Base-by-base conservation (phyloP, 441 rosid genomes). In the Adansonia gregorii region DNA sequence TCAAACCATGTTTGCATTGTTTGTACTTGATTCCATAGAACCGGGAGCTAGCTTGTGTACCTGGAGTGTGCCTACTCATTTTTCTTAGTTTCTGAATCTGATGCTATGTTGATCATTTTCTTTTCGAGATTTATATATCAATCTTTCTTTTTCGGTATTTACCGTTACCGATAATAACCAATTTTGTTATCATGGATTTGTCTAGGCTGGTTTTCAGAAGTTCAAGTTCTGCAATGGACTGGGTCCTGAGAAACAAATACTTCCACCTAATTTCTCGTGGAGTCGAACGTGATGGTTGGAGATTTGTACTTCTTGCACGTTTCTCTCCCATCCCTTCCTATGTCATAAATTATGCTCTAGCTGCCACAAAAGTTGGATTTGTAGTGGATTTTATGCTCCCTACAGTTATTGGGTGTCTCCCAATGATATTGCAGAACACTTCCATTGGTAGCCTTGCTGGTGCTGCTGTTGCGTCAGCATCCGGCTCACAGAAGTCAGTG, bases 371-470 rank as follows among this genome's bases (percentile, higher is more conserved):
- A 14, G 92, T 95, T 45, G 83, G 91, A 78, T 95, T 93, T 77
- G 0, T 92, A 14, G 80, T 88, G 77, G 98, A 95, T 85, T 95
- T 95, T 80, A 86, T 95, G 46, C 89, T 93, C 48, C 98, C 97
- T 0, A 92, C 99, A 0, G 85, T 93, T 52, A 75, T 90, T 65
- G 97, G 99, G 20, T 88, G 93, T 81, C 79, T 93, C 78, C 98
- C 98, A 7, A 92, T 92, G 99, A 95, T 95, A 82, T 84, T 95
- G 75, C 98, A 95, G 87, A 93, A 95, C 82, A 91, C 96, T 58
- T 93, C 99, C 60, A 87, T 95, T 0, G 98, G 97, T 3, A 93
- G 97, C 93, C 97, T 95, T 2, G 98, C 99, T 68, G 91, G 97
- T 82, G 96, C 95, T 66, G 96, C 97, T n/a, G 91, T 92, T 61